Evolutionary conservation across 148 eudicot species (phyloP), one percentile per base, ranked within the genome.

Genomic region (Nyssa sinensis): DNA sequence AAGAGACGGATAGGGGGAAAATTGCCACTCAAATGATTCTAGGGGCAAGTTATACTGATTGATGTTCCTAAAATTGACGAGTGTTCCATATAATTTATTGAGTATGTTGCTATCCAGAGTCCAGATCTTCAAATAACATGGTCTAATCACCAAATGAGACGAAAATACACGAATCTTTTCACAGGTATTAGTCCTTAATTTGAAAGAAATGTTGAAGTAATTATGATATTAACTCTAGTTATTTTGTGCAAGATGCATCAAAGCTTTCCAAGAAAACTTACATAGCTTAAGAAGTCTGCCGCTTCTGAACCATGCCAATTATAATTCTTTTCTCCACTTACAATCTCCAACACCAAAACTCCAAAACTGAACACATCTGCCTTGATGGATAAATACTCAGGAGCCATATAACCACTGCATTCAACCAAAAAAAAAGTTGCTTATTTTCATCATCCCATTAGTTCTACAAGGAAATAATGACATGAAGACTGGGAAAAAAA

Each of bases 371-470:
- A 93, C 13, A 93, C 93, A 81, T 93, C 95, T 2, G 95, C 78
- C 82, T 93, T 93, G 64, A 93, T 91, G 1, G 97, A 90, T 37
- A 90, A 66, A 78, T 93, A 93, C 79, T 93, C 97, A 31, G 95
- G 97, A 64, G 97, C 97, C 90, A 93, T 90, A 75, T 93, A 90
- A 16, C 97, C 96, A 51, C 98, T 93, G 83, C 82, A 87, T 72
- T 69, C 44, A 72, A 64, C 34, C n/a, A n/a, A n/a, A 63, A 49
- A 61, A 55, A 13, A 7, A 32, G 70, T 39, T 37, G 39, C 31
- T 61, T 62, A 37, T 1, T 25, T 61, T 2, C 19, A 23, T 34
- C 9, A 11, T 33, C 27, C 23, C 33, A 16, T 19, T 11, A 55
- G 34, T 4, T 25, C 14, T 34, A 11, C 19, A 1, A 1, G 7